Evolutionary conservation across 2,329 filamentous ascomycete genomes (phyloP), one percentile per base, ranked within the genome.

Genomic region (Coniella lustricola): DNA sequence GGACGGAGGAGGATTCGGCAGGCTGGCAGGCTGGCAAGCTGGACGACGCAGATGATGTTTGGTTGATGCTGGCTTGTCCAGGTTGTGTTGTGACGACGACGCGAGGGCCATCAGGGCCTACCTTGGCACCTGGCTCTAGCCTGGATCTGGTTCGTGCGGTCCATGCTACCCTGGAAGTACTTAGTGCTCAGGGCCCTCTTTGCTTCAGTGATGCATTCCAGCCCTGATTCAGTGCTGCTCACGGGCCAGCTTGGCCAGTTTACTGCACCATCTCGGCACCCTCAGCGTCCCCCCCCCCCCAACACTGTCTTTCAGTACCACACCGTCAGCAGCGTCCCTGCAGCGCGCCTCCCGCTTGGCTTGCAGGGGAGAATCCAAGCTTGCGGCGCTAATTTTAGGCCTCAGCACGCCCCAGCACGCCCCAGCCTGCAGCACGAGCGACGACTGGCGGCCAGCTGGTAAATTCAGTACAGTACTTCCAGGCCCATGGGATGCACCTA

Each of bases 391-490:
- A 44, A 35, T 10, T n/a, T 44, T 44, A 44, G 41, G 25, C 25
- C 25, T 10, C 25, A 44, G n/a, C 32, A 25, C 10, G 29, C 20
- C 17, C 14, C 25, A 42, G 39, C 25, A 32, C 16, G 13, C 29
- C 37, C 3, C 22, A 29, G 17, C 22, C 40, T 33, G 32, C 31
- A 10, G 32, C 13, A 13, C 10, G 17, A 7, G 18, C 35, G 41
- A 44, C 41, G 32, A 44, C 41, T 44, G 32, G 41, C 32, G n/a
- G 32, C 41, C 41, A 44, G 41, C 41, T 44, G 41, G 41, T 44
- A 13, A 9, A 3, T 5, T 18, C 38, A 13, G 17, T 41, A 17
- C 31, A n/a, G 31, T 14, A 39, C 20, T 22, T 20, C 37, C 21
- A n/a, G 4, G 16, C 20, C 37, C 9, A 13, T 20, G 20, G 12